Evolutionary conservation across 2,329 filamentous ascomycete species (phyloP).

Genomic region (Exophiala viscosa): DNA sequence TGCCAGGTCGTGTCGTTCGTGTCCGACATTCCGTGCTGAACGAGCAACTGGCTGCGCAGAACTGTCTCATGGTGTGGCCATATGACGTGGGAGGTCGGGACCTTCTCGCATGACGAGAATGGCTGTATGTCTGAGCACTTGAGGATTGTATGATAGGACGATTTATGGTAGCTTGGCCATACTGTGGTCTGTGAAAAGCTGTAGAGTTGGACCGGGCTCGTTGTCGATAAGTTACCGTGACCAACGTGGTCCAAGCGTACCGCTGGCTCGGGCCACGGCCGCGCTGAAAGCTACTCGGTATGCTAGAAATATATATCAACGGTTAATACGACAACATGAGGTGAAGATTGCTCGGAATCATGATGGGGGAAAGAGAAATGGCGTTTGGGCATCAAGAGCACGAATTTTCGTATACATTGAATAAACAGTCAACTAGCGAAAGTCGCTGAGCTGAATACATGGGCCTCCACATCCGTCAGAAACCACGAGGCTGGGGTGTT

Average conservation of each 20-base stretch:
- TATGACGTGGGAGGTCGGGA: background rate
- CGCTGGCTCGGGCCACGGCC: slow-evolving; percentile 1
- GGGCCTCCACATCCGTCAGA: too few relatives aligned
- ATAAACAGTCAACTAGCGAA: too few relatives aligned
- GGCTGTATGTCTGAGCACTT: background rate
- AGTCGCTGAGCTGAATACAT: too few relatives aligned
- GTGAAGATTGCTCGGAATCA: too few relatives aligned
- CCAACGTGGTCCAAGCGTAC: background rate
- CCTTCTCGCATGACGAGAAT: background rate
- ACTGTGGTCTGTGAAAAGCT: background rate
- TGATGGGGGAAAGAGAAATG: too few relatives aligned
- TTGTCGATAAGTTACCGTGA: background rate
- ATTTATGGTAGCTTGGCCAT: background rate
- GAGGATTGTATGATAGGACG: background rate
- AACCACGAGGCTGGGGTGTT: too few relatives aligned
- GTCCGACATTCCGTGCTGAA: background rate
- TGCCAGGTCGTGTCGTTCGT: background rate
- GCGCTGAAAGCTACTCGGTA: slow-evolving; percentile 20
- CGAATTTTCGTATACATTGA: too few relatives aligned
- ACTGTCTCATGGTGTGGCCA: background rate
- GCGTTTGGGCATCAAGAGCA: too few relatives aligned
- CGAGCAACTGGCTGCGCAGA: background rate
- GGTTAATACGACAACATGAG: too few relatives aligned
- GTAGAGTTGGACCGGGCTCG: background rate
- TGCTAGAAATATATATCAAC: too few relatives aligned